Evolutionary conservation across 2,329 filamentous ascomycete species (phyloP).

Genomic region (Fusarium aywerte): DNA sequence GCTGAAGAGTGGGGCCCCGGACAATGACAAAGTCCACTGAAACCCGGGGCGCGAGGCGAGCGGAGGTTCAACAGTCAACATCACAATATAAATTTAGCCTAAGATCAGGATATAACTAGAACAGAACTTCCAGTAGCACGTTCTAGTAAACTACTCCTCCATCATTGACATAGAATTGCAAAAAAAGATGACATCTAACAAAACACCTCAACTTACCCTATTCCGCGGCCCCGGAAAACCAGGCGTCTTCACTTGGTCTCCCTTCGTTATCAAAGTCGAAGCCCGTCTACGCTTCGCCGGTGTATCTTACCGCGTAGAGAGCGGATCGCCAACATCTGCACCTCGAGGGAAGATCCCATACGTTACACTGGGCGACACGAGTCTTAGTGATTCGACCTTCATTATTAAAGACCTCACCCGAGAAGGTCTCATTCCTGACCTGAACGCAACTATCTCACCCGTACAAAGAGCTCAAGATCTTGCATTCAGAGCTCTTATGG

Average conservation of each 20-base stretch:
- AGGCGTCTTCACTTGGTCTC: conserved; percentile 64
- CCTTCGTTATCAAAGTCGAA: conserved; percentile 72
- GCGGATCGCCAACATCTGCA: conserved; percentile 57
- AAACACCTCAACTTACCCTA: conserved; percentile 46
- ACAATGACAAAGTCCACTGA: conserved; percentile 18
- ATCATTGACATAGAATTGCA: no score
- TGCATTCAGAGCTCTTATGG: conserved; percentile 63
- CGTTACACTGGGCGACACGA: conserved; percentile 51
- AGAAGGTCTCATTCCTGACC: conserved; percentile 56
- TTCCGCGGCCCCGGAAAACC: conserved; percentile 61
- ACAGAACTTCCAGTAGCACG: fast-evolving
- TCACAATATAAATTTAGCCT: not conserved
- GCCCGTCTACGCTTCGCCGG: conserved; percentile 66
- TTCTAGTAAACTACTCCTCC: not conserved
- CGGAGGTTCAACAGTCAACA: no score
- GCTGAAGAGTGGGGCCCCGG: conserved; percentile 21
- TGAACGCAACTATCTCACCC: conserved; percentile 58
- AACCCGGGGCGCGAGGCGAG: not conserved
- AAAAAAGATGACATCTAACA: conserved; percentile 4
- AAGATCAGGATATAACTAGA: not conserved
- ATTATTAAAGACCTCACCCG: conserved; percentile 60
- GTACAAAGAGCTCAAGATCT: conserved; percentile 60
- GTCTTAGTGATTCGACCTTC: conserved; percentile 64
- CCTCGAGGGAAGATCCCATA: conserved; percentile 71
- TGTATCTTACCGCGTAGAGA: conserved; percentile 58